Conservation (phyloP, 495 filamentous ascomycete species). For the Halenospora varia region DNA sequence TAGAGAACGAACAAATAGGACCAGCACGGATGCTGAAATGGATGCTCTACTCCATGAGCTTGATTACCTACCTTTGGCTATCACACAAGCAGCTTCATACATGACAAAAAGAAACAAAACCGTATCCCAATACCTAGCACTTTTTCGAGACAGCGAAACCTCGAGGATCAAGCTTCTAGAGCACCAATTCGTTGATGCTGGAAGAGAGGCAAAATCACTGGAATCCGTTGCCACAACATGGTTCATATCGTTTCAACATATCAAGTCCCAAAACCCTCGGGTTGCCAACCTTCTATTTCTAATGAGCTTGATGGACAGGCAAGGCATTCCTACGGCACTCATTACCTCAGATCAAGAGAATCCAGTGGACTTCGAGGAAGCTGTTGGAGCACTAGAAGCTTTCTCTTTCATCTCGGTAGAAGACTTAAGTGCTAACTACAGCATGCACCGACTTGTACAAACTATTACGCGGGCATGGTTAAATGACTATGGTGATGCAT, state of each 20-base stretch:
- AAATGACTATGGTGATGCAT: background rate
- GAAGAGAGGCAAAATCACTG: conserved; percentile 20
- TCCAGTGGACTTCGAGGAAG: background rate
- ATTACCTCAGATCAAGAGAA: background rate
- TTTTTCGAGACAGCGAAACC: conserved; percentile 2
- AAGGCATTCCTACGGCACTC: conserved; percentile 28
- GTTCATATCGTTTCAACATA: conserved; percentile 44
- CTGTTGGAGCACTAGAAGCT: conserved; percentile 35
- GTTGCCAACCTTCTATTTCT: conserved; percentile 28
- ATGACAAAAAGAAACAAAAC: conserved; percentile 25
- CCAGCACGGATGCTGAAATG: conserved; percentile 16
- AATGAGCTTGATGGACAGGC: conserved; percentile 28
- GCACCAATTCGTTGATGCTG: conserved; percentile 11
- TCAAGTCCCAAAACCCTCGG: conserved; percentile 20
- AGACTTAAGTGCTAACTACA: conserved; percentile 21
- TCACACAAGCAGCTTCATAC: conserved; percentile 31
- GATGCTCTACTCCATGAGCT: conserved; percentile 5
- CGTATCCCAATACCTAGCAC: conserved; percentile 20
- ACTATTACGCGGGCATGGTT: conserved; percentile 40
- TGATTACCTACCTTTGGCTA: conserved; percentile 33
- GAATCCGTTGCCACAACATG: conserved; percentile 41
- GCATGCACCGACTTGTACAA: conserved; percentile 45
- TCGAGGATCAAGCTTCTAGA: conserved; percentile 7
- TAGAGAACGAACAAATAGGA: conserved; percentile 5
- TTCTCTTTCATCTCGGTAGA: conserved; percentile 35